Base-by-base conservation (phyloP, 495 filamentous ascomycete species). In the Hypomontagnella submonticulosa region DNA sequence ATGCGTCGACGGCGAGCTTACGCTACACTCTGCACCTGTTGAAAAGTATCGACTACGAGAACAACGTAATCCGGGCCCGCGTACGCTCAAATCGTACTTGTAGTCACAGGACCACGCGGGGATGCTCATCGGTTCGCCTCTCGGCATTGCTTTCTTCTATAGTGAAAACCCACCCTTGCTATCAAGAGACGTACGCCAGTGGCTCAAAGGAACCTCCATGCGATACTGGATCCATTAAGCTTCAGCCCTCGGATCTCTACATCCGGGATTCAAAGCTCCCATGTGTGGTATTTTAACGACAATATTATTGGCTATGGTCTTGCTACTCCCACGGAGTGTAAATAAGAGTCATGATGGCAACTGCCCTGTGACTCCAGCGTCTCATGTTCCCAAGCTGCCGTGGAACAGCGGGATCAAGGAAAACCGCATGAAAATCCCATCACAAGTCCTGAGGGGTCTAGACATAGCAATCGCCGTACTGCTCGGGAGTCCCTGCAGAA, bases 351-450 rank as follows among this genome's bases (percentile, higher is more conserved):
- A 47, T 33, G 18, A 44, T 16, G 12, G 12, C 12, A 23, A 4
- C 44, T 46, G 19, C 23, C 23, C 6, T 48, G 18, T 2, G 44
- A 50, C 30, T 20, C 19, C 16, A 13, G 43, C 49, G 34, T 44
- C 43, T 32, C 13, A 6, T 32, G 33, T n/a, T 38, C 42, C 50
- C 19, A 49, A 20, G 37, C 36, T 60, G 55, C 23, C 41, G 60
- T 68, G 44, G 27, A 54, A 68, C 65, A 16, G 32, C 54, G 16
- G 48, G 53, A 53, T 32, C 40, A 51, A 40, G 58, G 37, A 54
- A 62, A 44, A 33, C 59, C 65, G 54, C 49, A 59, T 59, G 46
- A 20, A 37, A 50, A 41, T 47, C 37, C 48, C 30, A 63, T 63
- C 65, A 63, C 59, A 56, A 18, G 55, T 51, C 44, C 44, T 51